A percentile compares a stretch with the other conserved stretches of the same genome.
Evolutionary conservation across 257 asterid species (phyloP).

Genomic region (Jacaranda copaia): DNA sequence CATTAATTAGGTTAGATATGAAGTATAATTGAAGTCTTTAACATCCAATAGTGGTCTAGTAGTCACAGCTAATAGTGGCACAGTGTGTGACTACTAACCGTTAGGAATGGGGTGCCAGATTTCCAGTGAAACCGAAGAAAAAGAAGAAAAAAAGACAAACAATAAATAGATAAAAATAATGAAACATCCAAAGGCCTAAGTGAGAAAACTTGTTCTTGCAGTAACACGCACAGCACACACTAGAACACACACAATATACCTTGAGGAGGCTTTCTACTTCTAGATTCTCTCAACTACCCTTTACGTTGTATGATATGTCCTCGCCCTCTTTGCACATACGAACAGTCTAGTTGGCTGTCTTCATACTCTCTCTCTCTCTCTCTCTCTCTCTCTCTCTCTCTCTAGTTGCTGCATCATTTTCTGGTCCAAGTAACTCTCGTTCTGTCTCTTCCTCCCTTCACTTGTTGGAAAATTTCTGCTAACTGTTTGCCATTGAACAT

Average conservation of each 20-base stretch:
- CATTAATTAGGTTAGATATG: slow-evolving; percentile 29
- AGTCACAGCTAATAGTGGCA: background rate
- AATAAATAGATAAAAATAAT: background rate
- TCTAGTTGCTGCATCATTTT: slow-evolving; percentile 53
- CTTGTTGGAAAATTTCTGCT: slow-evolving; percentile 20
- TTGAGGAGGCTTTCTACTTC: background rate
- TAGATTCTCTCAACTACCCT: slow-evolving; percentile 65
- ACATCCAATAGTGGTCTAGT: slow-evolving; percentile 10
- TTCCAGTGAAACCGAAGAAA: slow-evolving; percentile 26
- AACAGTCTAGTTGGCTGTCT: slow-evolving; percentile 11
- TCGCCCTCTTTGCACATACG: background rate
- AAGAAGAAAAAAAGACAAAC: background rate
- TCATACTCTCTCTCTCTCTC: slow-evolving; percentile 21
- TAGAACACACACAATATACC: background rate
- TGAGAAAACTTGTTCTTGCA: slow-evolving; percentile 42
- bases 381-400: slow-evolving; percentile 22
- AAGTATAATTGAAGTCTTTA: slow-evolving; percentile 30
- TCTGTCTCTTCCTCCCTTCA: background rate
- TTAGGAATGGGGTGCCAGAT: slow-evolving; percentile 37
- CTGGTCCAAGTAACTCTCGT: slow-evolving; percentile 36
- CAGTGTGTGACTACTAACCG: slow-evolving; percentile 37
- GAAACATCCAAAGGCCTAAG: background rate
- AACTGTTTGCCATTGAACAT: slow-evolving; percentile 29
- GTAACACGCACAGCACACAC: slow-evolving; percentile 41
- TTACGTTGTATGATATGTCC: slow-evolving; percentile 15